Base-by-base conservation (phyloP, 805 yeast genomes). In the Helenozyma baotianmanensis region DNA sequence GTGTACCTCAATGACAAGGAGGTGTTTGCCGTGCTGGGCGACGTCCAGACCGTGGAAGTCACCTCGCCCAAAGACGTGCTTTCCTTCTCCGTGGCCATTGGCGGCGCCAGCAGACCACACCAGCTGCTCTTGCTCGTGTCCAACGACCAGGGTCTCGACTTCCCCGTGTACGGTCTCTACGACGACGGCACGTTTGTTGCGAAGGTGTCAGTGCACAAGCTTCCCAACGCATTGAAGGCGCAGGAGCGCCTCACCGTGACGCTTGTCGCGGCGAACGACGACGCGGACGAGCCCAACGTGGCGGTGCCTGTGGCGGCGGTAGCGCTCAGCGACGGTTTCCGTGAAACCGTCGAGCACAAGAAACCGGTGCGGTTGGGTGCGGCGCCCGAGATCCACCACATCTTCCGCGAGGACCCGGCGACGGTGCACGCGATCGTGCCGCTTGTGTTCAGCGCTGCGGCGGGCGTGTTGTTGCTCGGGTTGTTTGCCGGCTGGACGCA, bases 351-450 rank as follows among this genome's bases (percentile, higher is more conserved):
- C 21, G 42, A 45, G 14, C 54, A 57, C 42, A 33, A 35, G 14
- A 42, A 50, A 36, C 42, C 69, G 14, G 27, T 42, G n/a, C 62
- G 72, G 43, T 57, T 69, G 36, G 81, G 72, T 2, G 54, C 70
- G 10, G 55, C 69, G 51, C 74, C 79, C 2, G 88, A 81, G 57
- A 81, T 86, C 43, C 56, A 56, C 42, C 87, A 84, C 55, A 53
- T 59, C 23, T 87, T 86, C 63, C 68, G 66, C 35, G 53, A 58
- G 4, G 73, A 72, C n/a, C 76, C 78, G 14, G 56, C 56, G 21
- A 74, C 79, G 22, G 78, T 75, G 9, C 61, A 72, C 35, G 58
- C 75, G 7, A 39, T 66, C 2, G 42, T 82, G 15, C 80, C 89
- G 2, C 41, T 68, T 8, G 44, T 68, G 1, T 80, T 82, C 47